Base-by-base conservation (phyloP, 2,329 filamentous ascomycete species). In the Scleromitrula shiraiana region DNA sequence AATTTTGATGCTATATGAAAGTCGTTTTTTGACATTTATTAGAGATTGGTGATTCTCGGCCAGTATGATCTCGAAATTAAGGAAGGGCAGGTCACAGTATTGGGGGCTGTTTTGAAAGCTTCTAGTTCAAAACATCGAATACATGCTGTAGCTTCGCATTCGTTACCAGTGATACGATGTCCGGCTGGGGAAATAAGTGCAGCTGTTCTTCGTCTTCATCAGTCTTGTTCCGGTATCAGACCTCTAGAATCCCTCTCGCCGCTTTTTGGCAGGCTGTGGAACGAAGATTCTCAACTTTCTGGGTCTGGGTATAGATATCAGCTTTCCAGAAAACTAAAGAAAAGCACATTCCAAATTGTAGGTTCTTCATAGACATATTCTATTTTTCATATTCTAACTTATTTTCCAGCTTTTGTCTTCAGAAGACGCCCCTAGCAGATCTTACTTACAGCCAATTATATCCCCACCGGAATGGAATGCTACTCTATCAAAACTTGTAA, bases 191-290 rank as follows among this genome's bases (percentile, higher is more conserved):
- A 77, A 38, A 64, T 72, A 8, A 70, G 71, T 0, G 64, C 61
- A 1, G 62, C 86, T 1, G 75, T 84, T 50, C 64, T 88, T 20
- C 67, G 74, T 27, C 62, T 81, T 4, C 73, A 77, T 42, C 71
- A 75, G 1, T 70, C 67, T 7, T 67, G 73, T 2, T 64, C 63
- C 12, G 68, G 68, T 0, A 54, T 88, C 9, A 69, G 71, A 14
- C 67, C 70, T 0, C 63, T 91, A 14, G 76, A 74, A 1, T 69
- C 62, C 7, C 64, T 88, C 2, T 87, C 80, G 1, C 82, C 85
- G 0, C 64, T 85, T 0, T 89, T 85, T 56, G 72, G 73, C 15
- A 75, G 72, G 27, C 70, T 90, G 8, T 89, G 84, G 83, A 77
- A 78, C 50, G 71, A 77, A 14, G 46, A 62, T 41, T 41, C 59